Conservation (phyloP, 208 protist genomes). For the Trypanosoma brucei region DNA sequence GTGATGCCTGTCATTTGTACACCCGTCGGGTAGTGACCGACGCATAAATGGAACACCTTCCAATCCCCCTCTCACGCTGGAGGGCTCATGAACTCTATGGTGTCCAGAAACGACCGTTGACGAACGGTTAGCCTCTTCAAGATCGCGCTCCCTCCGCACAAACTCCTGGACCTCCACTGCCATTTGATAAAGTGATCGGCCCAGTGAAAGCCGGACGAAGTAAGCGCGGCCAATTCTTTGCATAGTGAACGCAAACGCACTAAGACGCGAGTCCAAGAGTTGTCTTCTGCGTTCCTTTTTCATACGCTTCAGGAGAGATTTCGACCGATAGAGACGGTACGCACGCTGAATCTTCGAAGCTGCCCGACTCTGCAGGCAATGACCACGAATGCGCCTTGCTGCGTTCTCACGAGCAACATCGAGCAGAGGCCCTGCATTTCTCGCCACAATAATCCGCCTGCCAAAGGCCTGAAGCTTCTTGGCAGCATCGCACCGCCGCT, state of each 20-base stretch:
- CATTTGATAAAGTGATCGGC: slow-evolving; percentile 20
- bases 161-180: slow-evolving; percentile 29
- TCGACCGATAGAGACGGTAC: slow-evolving; percentile 47
- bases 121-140: neutral
- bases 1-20: slow-evolving; percentile 1
- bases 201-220: slow-evolving; percentile 32
- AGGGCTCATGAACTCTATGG: neutral
- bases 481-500: slow-evolving; percentile 44
- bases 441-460: slow-evolving; percentile 48
- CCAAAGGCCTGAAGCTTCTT: slow-evolving; percentile 70
- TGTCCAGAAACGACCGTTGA: neutral
- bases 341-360: slow-evolving; percentile 60
- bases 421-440: slow-evolving; percentile 32
- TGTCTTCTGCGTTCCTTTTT: slow-evolving; percentile 1
- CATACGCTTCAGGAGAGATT: slow-evolving; percentile 19
- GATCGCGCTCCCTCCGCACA: slow-evolving; percentile 2
- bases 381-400: slow-evolving; percentile 39
- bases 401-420: slow-evolving; percentile 43
- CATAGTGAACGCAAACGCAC: slow-evolving; percentile 13
- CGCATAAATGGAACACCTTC: neutral
- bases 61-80: neutral
- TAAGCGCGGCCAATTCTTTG: slow-evolving; percentile 72
- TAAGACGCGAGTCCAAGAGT: neutral
- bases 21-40: slow-evolving; percentile 3
- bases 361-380: slow-evolving; percentile 23